Evolutionary conservation across 2,329 filamentous ascomycete genomes (phyloP).

Genomic region (Amylocarpus encephaloides): DNA sequence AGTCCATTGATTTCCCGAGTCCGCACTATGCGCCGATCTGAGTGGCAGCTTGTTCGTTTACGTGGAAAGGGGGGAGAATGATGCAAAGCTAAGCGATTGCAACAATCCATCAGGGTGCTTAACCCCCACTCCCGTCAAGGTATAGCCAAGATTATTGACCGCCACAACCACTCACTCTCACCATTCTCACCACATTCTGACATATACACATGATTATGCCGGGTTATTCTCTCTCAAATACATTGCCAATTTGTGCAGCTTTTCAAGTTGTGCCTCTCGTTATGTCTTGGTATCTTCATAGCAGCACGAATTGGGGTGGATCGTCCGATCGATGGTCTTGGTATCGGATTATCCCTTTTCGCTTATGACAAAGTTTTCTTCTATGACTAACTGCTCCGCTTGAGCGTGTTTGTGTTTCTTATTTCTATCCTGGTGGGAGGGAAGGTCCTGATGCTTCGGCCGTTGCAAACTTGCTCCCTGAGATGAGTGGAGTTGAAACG

Average conservation of each 20-base stretch:
- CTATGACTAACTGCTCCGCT: no score
- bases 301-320: not conserved
- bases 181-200: not conserved
- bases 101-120: conserved; percentile 1
- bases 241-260: not conserved
- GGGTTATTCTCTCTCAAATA: no score
- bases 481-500: not conserved
- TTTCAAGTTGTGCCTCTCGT: not conserved
- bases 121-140: conserved; percentile 1
- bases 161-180: not conserved
- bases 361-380: no score
- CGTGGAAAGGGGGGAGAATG: not conserved
- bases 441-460: no score
- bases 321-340: not conserved
- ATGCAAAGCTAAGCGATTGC: not conserved
- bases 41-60: not conserved
- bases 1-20: no score
- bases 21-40: not conserved
- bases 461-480: no score
- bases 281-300: not conserved
- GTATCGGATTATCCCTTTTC: no score
- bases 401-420: no score
- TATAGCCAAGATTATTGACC: not conserved
- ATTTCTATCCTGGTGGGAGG: no score
- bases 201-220: not conserved